These are phyloP conservation scores for Quercus variabilis DNA, from an alignment of 306 rosid genomes.

Conservation along the genomic window DNA sequence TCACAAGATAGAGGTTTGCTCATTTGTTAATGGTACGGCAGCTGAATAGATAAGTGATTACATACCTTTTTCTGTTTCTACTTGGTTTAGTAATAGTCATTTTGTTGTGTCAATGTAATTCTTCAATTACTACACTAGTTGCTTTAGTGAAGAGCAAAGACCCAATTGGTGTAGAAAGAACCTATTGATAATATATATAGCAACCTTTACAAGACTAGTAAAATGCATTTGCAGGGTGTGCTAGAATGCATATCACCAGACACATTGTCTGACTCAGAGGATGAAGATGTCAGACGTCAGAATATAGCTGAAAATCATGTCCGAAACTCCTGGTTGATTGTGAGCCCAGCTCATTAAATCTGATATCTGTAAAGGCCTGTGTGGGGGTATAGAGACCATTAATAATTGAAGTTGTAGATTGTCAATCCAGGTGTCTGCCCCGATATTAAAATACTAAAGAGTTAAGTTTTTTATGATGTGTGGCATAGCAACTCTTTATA, in stretches of 20 bases:
- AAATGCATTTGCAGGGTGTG: not conserved
- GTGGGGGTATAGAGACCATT: not conserved
- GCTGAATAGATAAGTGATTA: too few relatives aligned
- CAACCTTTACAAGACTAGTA: too few relatives aligned
- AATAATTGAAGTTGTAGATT: not conserved
- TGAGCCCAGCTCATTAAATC: not conserved
- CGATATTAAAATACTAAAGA: not conserved
- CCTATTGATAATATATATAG: too few relatives aligned
- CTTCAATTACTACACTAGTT: too few relatives aligned
- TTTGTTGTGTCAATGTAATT: too few relatives aligned
- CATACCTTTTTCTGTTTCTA: too few relatives aligned
- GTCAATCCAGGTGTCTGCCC: not conserved
- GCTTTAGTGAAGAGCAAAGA: too few relatives aligned
- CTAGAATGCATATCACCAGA: not conserved
- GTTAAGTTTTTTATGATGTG: not conserved
- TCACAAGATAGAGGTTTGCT: too few relatives aligned
- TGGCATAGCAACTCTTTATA: not conserved
- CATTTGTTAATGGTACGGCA: too few relatives aligned
- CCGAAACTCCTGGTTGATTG: not conserved
- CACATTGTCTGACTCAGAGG: not conserved
- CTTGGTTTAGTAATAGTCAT: too few relatives aligned
- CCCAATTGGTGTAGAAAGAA: too few relatives aligned
- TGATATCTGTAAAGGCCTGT: not conserved
- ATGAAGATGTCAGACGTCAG: not conserved
- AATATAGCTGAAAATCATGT: not conserved